phyloP scores from a whole-genome alignment of 2,329 filamentous ascomycete species.

The Cordyceps javanica region DNA sequence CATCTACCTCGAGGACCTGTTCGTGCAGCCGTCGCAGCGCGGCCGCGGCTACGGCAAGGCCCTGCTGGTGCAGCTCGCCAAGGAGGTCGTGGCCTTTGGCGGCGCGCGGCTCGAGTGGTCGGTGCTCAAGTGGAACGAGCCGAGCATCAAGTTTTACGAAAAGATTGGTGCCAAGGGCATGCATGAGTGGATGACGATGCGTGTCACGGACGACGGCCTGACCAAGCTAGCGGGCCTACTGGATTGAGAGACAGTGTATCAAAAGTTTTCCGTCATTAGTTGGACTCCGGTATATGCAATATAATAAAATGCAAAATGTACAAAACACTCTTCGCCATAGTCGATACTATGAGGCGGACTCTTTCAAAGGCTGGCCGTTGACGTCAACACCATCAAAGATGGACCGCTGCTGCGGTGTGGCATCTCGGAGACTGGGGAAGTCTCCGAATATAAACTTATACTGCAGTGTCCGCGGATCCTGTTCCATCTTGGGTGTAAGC shows the following conservation, averaged over 20 bases:
- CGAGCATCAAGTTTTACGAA: slow-evolving; percentile 82
- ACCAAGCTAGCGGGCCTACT: slow-evolving; percentile 48
- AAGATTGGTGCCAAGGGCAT: slow-evolving; percentile 59
- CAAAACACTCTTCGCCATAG: not conserved
- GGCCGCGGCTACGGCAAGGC: slow-evolving; percentile 73
- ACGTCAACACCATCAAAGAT: slow-evolving; percentile 44
- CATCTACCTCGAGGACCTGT: slow-evolving; percentile 93
- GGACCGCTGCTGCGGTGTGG: slow-evolving; percentile 29
- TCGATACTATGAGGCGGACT: not conserved
- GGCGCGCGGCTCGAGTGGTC: slow-evolving; percentile 82
- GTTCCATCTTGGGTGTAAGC: slow-evolving; percentile 36
- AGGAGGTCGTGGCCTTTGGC: slow-evolving; percentile 64
- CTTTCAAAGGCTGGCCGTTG: slow-evolving; percentile 17
- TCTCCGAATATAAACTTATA: slow-evolving; percentile 43
- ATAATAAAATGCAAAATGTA: not conserved
- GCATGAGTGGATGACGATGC: slow-evolving; percentile 69
- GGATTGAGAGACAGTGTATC: slow-evolving; percentile 15
- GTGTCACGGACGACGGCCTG: slow-evolving; percentile 63
- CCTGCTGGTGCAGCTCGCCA: slow-evolving; percentile 70
- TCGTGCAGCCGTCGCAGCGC: slow-evolving; percentile 64
- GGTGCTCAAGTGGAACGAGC: slow-evolving; percentile 89
- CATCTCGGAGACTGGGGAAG: slow-evolving; percentile 20
- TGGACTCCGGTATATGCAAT: slow-evolving; percentile 1
- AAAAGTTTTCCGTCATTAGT: not conserved
- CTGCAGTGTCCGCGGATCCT: slow-evolving; percentile 24